Percentiles rank a stretch among this genome's conserved stretches.
phyloP scores from a whole-genome alignment of 371 early-diverging fungal genomes.

The Rhizopus delemar region DNA sequence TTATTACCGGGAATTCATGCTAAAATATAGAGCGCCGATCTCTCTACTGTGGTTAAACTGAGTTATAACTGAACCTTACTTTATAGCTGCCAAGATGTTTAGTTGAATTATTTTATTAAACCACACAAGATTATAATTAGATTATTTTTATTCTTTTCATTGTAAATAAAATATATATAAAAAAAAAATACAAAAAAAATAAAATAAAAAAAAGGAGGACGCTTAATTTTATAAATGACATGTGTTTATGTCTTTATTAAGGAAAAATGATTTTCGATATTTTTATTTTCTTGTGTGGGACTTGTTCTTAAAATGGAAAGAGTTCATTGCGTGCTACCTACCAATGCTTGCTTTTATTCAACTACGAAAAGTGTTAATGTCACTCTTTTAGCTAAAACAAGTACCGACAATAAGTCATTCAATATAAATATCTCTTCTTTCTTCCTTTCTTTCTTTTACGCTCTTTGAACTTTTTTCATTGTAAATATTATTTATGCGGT shows the following conservation, averaged over 20 bases:
- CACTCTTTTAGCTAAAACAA: not conserved
- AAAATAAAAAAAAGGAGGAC: too few relatives aligned
- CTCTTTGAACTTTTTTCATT: not conserved
- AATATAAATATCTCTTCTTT: slow-evolving; percentile 1
- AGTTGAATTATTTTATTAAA: too few relatives aligned
- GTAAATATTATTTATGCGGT: not conserved
- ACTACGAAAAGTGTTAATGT: not conserved
- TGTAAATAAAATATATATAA: not conserved
- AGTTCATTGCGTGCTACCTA: not conserved
- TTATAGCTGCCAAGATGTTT: too few relatives aligned
- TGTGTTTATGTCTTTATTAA: too few relatives aligned
- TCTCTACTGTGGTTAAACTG: too few relatives aligned
- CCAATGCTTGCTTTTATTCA: not conserved
- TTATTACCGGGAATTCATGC: too few relatives aligned
- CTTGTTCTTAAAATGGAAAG: slow-evolving; percentile 4
- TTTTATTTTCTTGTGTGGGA: not conserved
- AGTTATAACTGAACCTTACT: too few relatives aligned
- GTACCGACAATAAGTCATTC: not conserved
- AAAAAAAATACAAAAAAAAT: too few relatives aligned
- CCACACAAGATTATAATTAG: too few relatives aligned
- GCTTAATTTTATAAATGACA: too few relatives aligned
- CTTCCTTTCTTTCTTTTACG: slow-evolving; percentile 2
- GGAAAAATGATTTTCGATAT: too few relatives aligned
- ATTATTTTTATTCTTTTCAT: not conserved
- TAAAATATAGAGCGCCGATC: too few relatives aligned